Base-by-base conservation (phyloP, 768 basidiomycete species). In the Asterophora lycoperdoides region DNA sequence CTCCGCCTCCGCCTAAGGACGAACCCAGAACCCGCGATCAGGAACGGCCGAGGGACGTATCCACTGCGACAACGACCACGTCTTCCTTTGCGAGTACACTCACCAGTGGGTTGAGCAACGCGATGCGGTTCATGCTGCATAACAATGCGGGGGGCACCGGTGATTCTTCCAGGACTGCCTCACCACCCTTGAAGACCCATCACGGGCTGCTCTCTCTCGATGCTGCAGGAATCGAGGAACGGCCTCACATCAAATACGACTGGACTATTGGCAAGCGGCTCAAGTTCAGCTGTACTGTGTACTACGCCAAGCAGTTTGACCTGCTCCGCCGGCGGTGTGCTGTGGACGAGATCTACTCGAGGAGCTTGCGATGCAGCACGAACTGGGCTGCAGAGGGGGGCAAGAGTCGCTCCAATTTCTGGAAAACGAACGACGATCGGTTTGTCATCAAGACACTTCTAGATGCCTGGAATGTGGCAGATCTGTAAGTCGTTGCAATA, bases 361-460 rank as follows among this genome's bases (percentile, higher is more conserved):
- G 74, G 62, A 89, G 85, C 59, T 61, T 91, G 54, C 70, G 73
- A 18, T 64, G 68, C 42, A 81, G 82, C 53, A 68, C 73, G 35
- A 80, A 78, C 48, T 93, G 89, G 88, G 68, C 74, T 10, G 87
- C 88, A 0, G 81, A 81, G 48, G 84, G 89, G 0, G 89, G 89
- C 5, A 93, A 91, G 76, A 88, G 86, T 64, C 78, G 75, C 59
- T 81, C 80, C 2, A 82, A 84, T 54, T 93, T 91, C 60, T 88
- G 88, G 85, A 88, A 86, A 74, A 89, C 86, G 39, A 63, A 67
- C 20, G 89, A 93, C 63, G 79, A 86, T 55, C 71, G 80, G 51
- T 89, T 85, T 60, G 83, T 93, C 56, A 84, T 91, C 71, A 91
- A 91, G 77, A 88, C 88, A 15, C 65, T 91, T 51, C 84, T 93